Base-by-base conservation (phyloP, 176 grass and related monocot genomes). In the Panicum miliaceum region DNA sequence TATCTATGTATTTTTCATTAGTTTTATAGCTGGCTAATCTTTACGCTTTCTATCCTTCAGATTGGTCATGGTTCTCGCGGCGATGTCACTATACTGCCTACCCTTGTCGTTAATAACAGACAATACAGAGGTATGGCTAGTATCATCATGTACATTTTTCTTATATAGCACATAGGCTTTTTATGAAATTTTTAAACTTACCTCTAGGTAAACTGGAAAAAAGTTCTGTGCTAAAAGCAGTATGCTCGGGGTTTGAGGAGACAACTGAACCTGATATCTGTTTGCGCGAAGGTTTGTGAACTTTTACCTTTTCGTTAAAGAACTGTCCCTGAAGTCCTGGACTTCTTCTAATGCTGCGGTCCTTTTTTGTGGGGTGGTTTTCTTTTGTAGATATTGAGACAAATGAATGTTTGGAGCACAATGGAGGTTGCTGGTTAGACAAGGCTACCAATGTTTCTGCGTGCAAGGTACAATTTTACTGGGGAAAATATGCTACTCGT, bases 371-470 rank as follows among this genome's bases (percentile, higher is more conserved):
- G 69, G 48, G 60, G 37, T 53, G 15, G 27, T n/a, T 66, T 63
- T 71, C 4, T 71, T 67, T 67, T 64, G 34, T 74, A 94, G 94
- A 94, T 11, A 93, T 97, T 13, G 70, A 97, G 88, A 97, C 94
- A 88, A 97, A 97, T 65, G 89, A 97, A 81, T 97, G 94, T 84
- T 90, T 97, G 89, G 94, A 94, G 26, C 92, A 94, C 82, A 97
- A 97, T 86, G 94, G 92, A 81, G 94, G 94, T 75, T 97, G 94
- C 60, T 97, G 94, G 94, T 84, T 82, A 73, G 89, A 94, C 51
- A 86, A 86, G 34, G 25, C 71, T 63, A 79, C 59, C 71, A 94
- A 90, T 70, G 84, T 94, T 50, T 90, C 91, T 58, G 91, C 94
- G 15, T 97, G 94, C 92, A 97, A 92, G 94, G 94, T 97, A 82